Percentiles rank a stretch among this genome's conserved stretches.
These are phyloP conservation scores for Chaetomiaceae sp. DNA, from an alignment of 2,329 filamentous ascomycete species.

Conservation along the genomic window DNA sequence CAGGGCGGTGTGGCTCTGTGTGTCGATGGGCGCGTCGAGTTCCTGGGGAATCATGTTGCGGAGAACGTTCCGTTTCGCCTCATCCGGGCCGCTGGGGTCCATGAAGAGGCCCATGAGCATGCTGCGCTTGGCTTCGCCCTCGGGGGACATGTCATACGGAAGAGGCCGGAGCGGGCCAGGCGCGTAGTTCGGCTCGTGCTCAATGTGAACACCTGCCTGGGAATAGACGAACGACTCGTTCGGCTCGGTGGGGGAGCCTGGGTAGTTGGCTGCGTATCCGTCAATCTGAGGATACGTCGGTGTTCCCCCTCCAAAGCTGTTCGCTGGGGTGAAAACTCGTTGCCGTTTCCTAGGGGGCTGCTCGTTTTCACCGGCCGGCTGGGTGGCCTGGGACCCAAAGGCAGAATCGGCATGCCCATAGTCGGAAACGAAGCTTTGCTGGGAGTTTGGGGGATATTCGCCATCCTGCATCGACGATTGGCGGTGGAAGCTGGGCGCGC, in stretches of 20 bases:
- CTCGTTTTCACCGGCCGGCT: slow-evolving; percentile 56
- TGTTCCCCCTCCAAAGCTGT: slow-evolving; percentile 49
- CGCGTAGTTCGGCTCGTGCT: slow-evolving; percentile 49
- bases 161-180: slow-evolving; percentile 64
- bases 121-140: slow-evolving; percentile 75
- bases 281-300: slow-evolving; percentile 42
- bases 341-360: slow-evolving; percentile 75
- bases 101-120: slow-evolving; percentile 80
- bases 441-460: slow-evolving; percentile 68
- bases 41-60: slow-evolving; percentile 71
- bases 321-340: slow-evolving; percentile 53
- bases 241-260: slow-evolving; percentile 72
- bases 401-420: slow-evolving; percentile 70
- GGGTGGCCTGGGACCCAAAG: slow-evolving; percentile 56
- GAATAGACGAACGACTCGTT: slow-evolving; percentile 74
- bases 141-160: slow-evolving; percentile 54
- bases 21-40: slow-evolving; percentile 87
- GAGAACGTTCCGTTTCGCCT: slow-evolving; percentile 67
- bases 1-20: slow-evolving; percentile 81
- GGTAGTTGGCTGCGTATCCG: slow-evolving; percentile 47
- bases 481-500: slow-evolving; percentile 65
- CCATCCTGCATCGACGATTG: slow-evolving; percentile 68
- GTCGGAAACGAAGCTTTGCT: slow-evolving; percentile 77
- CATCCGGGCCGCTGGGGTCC: slow-evolving; percentile 66
- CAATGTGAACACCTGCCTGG: slow-evolving; percentile 43